These are phyloP conservation scores for Calonectria leucothoes DNA, from an alignment of 2,329 filamentous ascomycete genomes.

Conservation along the genomic window DNA sequence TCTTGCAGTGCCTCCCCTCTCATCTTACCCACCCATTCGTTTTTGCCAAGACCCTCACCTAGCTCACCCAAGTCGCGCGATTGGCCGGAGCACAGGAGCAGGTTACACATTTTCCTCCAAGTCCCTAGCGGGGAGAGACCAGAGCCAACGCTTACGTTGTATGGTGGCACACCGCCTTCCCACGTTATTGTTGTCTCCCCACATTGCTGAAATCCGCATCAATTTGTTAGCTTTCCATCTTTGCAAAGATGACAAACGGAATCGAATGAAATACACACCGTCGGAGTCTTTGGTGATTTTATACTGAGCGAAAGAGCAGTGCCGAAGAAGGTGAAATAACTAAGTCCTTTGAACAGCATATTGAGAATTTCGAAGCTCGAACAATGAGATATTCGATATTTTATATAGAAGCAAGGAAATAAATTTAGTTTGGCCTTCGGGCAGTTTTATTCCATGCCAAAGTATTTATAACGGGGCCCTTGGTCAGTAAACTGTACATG, in stretches of 20 bases:
- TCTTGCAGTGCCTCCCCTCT: no score
- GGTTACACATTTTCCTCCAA: no score
- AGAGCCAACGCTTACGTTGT: background rate
- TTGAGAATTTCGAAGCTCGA: no score
- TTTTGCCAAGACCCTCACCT: no score
- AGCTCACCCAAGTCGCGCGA: no score
- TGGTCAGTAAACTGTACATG: background rate
- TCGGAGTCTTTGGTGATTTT: background rate
- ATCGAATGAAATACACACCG: background rate
- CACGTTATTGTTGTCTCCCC: background rate
- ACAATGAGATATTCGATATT: background rate
- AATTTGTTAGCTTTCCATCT: background rate
- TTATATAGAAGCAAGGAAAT: background rate
- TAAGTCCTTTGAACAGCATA: background rate
- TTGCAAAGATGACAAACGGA: no score
- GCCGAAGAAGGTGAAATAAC: background rate
- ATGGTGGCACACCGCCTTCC: background rate
- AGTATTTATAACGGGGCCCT: background rate
- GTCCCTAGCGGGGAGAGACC: background rate
- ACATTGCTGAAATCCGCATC: background rate
- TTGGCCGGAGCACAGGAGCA: no score
- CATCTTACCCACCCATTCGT: no score
- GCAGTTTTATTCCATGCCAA: background rate
- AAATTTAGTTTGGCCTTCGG: background rate
- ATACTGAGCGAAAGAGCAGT: background rate